phyloP scores from a whole-genome alignment of 257 asterid species.

The Solanum piurae region DNA sequence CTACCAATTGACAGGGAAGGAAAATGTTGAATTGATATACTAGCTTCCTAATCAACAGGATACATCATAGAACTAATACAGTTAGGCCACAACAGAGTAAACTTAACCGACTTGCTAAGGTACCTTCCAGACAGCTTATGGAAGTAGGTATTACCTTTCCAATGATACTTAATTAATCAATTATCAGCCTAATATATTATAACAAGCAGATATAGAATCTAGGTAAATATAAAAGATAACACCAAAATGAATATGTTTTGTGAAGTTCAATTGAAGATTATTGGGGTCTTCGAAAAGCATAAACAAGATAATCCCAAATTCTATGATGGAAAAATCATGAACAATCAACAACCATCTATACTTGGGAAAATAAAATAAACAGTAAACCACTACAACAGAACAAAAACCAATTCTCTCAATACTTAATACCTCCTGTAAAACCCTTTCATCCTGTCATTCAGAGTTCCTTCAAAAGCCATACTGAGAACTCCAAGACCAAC shows the following conservation, averaged over 20 bases:
- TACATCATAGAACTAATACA: not conserved
- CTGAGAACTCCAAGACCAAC: constrained; percentile 57
- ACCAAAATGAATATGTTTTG: not conserved
- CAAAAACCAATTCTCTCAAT: not conserved
- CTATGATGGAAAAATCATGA: not conserved
- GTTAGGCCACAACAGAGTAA: not conserved
- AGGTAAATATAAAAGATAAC: not conserved
- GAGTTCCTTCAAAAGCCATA: constrained; percentile 64
- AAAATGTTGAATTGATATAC: not conserved
- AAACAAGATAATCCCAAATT: not conserved
- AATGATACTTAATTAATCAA: not conserved
- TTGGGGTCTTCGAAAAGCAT: not conserved
- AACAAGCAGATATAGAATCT: not conserved
- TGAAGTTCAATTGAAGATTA: not conserved
- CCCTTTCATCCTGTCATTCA: constrained; percentile 94
- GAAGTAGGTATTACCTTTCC: not conserved
- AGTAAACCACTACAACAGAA: not conserved
- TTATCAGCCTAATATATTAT: not conserved
- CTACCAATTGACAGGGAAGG: not conserved
- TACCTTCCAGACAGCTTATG: not conserved
- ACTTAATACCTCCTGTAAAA: constrained; percentile 67
- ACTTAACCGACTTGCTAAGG: not conserved
- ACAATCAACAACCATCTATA: not conserved
- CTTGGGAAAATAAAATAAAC: not conserved
- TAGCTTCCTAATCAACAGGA: not conserved